Evolutionary conservation across 2,329 filamentous ascomycete species (phyloP).

Genomic region (Diaporthe sp.): DNA sequence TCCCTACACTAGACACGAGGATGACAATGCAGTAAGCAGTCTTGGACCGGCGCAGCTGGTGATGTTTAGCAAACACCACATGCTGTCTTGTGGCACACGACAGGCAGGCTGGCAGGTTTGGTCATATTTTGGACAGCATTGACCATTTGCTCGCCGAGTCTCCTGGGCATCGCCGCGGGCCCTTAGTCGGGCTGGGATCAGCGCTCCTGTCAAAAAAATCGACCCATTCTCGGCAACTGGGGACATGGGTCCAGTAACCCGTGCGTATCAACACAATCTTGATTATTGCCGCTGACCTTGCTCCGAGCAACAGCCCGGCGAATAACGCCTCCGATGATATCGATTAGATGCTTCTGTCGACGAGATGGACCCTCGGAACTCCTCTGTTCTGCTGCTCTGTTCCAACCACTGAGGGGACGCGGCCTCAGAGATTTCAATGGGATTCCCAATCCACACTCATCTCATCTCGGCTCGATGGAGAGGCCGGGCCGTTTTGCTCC

Average conservation of each 20-base stretch:
- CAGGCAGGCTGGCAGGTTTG: not conserved
- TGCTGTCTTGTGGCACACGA: not conserved
- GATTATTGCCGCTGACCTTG: conserved; percentile 8
- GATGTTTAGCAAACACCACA: not conserved
- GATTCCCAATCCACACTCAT: not conserved
- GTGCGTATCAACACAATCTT: conserved; percentile 30
- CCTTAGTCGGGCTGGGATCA: conserved; percentile 12
- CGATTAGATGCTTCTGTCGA: not conserved
- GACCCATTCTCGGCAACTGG: conserved; percentile 23
- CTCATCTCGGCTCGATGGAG: not conserved
- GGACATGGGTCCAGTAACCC: conserved; percentile 10
- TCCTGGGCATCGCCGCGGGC: not conserved
- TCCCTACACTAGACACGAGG: not conserved
- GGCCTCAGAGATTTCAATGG: not conserved
- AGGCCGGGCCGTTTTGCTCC: too few relatives aligned
- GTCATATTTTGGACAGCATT: not conserved
- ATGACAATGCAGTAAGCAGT: not conserved
- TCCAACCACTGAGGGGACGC: not conserved
- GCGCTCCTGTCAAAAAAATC: conserved; percentile 12
- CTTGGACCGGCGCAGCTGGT: not conserved
- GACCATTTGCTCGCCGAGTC: not conserved
- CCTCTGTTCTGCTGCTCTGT: not conserved
- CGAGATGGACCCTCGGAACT: not conserved
- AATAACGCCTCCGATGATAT: not conserved
- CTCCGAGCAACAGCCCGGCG: not conserved